Conservation (phyloP, 2,329 filamentous ascomycete genomes). For the Aspergillus sp. region DNA sequence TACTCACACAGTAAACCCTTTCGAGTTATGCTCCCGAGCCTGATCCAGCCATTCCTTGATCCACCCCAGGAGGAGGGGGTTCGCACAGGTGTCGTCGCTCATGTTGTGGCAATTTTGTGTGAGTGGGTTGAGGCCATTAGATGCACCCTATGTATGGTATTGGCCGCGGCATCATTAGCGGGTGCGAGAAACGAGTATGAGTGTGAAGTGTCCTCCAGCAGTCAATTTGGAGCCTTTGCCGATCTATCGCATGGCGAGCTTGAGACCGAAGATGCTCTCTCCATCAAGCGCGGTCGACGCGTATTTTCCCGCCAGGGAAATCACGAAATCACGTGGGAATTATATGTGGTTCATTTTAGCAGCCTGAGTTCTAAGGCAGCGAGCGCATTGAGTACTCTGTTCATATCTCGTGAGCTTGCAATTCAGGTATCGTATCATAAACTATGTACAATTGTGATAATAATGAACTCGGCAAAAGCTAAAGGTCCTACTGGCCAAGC, state of each 20-base stretch:
- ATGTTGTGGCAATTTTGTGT: conserved; percentile 11
- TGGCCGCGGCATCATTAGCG: neutral
- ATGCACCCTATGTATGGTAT: neutral
- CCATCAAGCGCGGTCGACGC: conserved; percentile 18
- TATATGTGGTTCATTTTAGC: neutral
- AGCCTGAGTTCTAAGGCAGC: conserved; percentile 2
- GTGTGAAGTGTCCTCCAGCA: no score
- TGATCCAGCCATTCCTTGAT: conserved; percentile 77
- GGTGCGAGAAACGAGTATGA: neutral
- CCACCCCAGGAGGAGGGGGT: conserved; percentile 73
- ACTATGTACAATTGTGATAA: conserved; percentile 10
- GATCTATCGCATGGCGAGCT: neutral
- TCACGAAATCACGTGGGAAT: conserved; percentile 16
- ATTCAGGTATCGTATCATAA: neutral
- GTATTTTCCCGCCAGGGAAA: conserved; percentile 18
- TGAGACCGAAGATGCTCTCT: neutral
- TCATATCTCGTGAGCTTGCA: neutral
- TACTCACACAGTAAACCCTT: conserved; percentile 62
- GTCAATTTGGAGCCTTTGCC: neutral
- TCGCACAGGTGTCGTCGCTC: conserved; percentile 57
- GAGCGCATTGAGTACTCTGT: neutral
- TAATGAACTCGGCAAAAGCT: neutral
- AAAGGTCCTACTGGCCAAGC: conserved; percentile 22
- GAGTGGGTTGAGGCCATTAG: neutral
- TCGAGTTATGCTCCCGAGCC: conserved; percentile 70